These are phyloP conservation scores for Talaromyces sp. DNA, from an alignment of 2,329 filamentous ascomycete genomes.

Conservation along the genomic window DNA sequence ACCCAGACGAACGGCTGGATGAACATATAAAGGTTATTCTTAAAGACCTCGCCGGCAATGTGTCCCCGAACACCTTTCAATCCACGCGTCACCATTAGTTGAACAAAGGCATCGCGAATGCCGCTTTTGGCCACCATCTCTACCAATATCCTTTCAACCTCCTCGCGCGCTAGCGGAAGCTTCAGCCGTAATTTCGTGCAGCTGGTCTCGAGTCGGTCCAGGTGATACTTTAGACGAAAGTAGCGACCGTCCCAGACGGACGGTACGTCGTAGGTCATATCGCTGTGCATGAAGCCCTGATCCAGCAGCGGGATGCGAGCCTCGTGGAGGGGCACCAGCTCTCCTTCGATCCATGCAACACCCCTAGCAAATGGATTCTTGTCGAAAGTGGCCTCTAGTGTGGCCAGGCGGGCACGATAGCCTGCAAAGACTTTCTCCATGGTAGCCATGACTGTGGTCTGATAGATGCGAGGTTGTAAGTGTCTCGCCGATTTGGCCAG, in stretches of 20 bases:
- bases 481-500: not conserved
- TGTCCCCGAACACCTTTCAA: conserved; percentile 36
- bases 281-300: conserved; percentile 48
- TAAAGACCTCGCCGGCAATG: conserved; percentile 27
- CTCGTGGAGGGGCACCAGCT: conserved; percentile 38
- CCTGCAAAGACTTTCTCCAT: conserved; percentile 40
- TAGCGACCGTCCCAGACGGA: conserved; percentile 48
- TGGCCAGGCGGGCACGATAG: conserved; percentile 27
- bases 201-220: conserved; percentile 39
- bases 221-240: conserved; percentile 48
- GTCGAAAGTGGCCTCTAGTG: conserved; percentile 23
- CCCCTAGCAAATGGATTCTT: conserved; percentile 38
- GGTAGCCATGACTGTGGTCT: conserved; percentile 33
- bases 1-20: conserved; percentile 47
- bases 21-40: conserved; percentile 43
- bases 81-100: conserved; percentile 48
- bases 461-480: no score
- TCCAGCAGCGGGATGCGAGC: conserved; percentile 47
- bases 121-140: conserved; percentile 44
- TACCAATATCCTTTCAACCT: conserved; percentile 35
- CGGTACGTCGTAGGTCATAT: conserved; percentile 49
- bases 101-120: conserved; percentile 46
- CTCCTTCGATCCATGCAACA: conserved; percentile 44
- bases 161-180: conserved; percentile 35
- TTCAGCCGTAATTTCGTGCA: conserved; percentile 43